Evolutionary conservation across 805 yeast species (phyloP).

Genomic region (Wickerhamomyces ciferrii): DNA sequence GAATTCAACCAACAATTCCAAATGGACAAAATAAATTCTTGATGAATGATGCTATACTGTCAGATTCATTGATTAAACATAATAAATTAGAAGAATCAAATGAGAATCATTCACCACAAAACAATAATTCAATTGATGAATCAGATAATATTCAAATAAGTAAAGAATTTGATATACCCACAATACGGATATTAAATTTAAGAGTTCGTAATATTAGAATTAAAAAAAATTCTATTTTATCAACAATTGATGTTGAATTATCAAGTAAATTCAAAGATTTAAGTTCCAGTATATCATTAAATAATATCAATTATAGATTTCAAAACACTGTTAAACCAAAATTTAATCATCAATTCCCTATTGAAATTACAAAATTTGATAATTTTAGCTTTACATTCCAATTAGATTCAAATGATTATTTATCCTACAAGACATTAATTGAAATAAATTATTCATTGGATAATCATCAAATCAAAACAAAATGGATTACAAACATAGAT

Average conservation of each 20-base stretch:
- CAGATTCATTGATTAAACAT: conserved; percentile 13
- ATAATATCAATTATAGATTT: conserved; percentile 10
- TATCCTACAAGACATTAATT: conserved; percentile 5
- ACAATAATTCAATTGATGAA: neutral
- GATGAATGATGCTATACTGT: conserved; percentile 5
- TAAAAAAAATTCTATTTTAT: conserved; percentile 40
- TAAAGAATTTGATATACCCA: conserved; percentile 16
- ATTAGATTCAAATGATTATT: conserved; percentile 9
- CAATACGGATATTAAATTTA: conserved; percentile 35
- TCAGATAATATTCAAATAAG: neutral
- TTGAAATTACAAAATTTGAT: conserved; percentile 20
- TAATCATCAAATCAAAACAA: conserved; percentile 19
- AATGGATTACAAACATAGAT: conserved; percentile 13
- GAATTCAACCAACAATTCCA: conserved; percentile 1
- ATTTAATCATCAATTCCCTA: conserved; percentile 19
- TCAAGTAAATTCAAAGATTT: conserved; percentile 32
- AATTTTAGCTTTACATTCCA: conserved; percentile 21
- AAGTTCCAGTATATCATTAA: conserved; percentile 11
- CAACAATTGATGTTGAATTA: conserved; percentile 42
- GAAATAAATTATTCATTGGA: conserved; percentile 4
- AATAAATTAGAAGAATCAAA: conserved; percentile 6
- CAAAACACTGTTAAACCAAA: conserved; percentile 17
- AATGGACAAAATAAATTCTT: conserved; percentile 10
- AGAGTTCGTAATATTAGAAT: conserved; percentile 42
- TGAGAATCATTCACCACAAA: neutral